Evolutionary conservation across 768 basidiomycete species (phyloP), one percentile per base, ranked within the genome.

Genomic region (Psilocybe cyanescens): DNA sequence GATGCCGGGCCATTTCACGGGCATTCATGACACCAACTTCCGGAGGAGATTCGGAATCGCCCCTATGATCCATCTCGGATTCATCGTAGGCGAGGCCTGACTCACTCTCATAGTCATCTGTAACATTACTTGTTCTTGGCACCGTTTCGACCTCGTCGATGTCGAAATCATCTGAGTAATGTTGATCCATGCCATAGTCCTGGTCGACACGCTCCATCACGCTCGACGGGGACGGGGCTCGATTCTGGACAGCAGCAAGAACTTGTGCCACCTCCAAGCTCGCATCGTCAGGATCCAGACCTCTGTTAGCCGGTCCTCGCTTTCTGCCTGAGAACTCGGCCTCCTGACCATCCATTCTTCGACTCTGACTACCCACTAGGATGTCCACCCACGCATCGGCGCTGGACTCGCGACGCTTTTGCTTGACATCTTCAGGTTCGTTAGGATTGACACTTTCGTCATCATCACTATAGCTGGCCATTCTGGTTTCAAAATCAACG

Each of bases 301-400:
- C 69, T 29, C 72, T 59, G 17, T 62, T 68, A 41, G 59, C 58
- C 37, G 68, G 58, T 69, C 78, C 67, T 76, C 77, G 57, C 70
- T 78, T 65, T 65, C 67, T 58, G 65, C 72, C 58, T 52, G 71
- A 41, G 59, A 75, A 57, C 62, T 76, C 65, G 3, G 77, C 84
- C 51, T 88, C 88, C 70, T 89, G 88, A 6, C 79, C 82, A 1
- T 70, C 81, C 70, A 88, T 72, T 45, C 87, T 74, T 45, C 87
- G 75, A 37, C 66, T 72, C 64, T 83, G 83, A 50, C 72, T 83
- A 47, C 86, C 86, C 2, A 94, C 91, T 8, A 94, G 75, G 45
- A 94, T 94, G 74, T 94, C 93, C 45, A 94, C 91, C 92, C 93
- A 94, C 3, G 91, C 91, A 68, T 94, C 93, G 54, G 91, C 88